phyloP scores from a whole-genome alignment of 352 stramenopile genomes.

The Pythium pectinolyticum region DNA sequence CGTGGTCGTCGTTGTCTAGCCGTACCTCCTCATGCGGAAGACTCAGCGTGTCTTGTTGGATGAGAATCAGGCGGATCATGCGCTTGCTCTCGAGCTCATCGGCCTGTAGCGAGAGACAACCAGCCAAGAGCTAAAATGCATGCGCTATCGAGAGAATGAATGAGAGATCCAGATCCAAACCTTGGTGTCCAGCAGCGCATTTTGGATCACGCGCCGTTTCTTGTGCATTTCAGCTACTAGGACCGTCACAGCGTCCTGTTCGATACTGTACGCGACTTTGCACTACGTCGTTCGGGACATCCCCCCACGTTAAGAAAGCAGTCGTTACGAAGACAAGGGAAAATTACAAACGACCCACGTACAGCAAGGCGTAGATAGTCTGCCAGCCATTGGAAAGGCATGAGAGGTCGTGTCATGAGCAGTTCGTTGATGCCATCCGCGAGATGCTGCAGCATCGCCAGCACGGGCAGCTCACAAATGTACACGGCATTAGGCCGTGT shows the following conservation, averaged over 20 bases:
- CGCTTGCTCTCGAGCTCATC: slow-evolving; percentile 52
- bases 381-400: slow-evolving; percentile 51
- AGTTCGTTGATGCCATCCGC: slow-evolving; percentile 45
- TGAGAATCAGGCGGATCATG: slow-evolving; percentile 42
- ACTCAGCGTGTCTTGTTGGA: slow-evolving; percentile 37
- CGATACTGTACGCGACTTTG: slow-evolving; percentile 55
- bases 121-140: not conserved
- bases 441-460: slow-evolving; percentile 53
- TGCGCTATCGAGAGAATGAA: not conserved
- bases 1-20: slow-evolving; percentile 36
- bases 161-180: too few species aligned
- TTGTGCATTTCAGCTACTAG: slow-evolving; percentile 70
- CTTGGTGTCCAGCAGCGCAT: slow-evolving; percentile 49
- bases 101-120: slow-evolving; percentile 7
- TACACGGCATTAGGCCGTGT: slow-evolving; percentile 44
- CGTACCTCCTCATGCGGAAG: slow-evolving; percentile 38
- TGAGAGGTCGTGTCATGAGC: slow-evolving; percentile 47
- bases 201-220: slow-evolving; percentile 65
- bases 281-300: slow-evolving; percentile 47
- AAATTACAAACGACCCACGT: not conserved
- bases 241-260: slow-evolving; percentile 38
- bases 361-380: slow-evolving; percentile 62
- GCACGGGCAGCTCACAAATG: slow-evolving; percentile 31
- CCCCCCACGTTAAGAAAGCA: too few species aligned
- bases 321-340: too few species aligned